A percentile compares a stretch with the other conserved stretches of the same genome.
These are phyloP conservation scores for Lactuca sativa DNA, from an alignment of 129 eudicot genomes.

Conservation along the genomic window DNA sequence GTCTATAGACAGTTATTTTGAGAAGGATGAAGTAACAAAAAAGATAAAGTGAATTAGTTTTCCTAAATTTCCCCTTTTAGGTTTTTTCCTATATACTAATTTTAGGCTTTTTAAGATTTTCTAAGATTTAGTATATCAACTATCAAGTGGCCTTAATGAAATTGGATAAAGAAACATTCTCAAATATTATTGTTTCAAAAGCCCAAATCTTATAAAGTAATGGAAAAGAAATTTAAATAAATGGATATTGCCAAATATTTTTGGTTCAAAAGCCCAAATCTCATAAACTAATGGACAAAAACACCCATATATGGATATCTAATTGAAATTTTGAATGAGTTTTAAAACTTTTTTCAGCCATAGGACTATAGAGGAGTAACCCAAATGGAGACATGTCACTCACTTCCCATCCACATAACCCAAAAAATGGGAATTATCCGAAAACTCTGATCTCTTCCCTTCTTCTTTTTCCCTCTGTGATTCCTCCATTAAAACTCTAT, in stretches of 20 bases:
- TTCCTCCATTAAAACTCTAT: constrained; percentile 22
- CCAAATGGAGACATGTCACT: constrained; percentile 25
- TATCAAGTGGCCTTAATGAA: no score
- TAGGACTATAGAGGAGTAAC: not conserved
- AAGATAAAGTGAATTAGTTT: no score
- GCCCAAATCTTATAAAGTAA: no score
- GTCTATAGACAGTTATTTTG: no score
- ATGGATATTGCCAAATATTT: not conserved
- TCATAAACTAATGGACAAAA: not conserved
- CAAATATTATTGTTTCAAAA: no score
- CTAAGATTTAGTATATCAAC: no score
- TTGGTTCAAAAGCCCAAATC: not conserved
- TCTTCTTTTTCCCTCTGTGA: constrained; percentile 14
- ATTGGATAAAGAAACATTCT: no score
- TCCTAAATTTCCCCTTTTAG: no score
- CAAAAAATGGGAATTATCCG: constrained; percentile 48
- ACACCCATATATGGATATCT: not conserved
- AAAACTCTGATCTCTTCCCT: constrained; percentile 21
- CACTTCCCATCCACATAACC: constrained; percentile 62
- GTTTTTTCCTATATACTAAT: no score
- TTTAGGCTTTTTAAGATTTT: no score
- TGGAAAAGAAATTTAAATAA: not conserved
- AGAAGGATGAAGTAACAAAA: no score
- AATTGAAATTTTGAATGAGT: no score
- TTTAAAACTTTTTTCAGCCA: not conserved